Evolutionary conservation across 768 basidiomycete species (phyloP).

Genomic region (Suillus weaverae): DNA sequence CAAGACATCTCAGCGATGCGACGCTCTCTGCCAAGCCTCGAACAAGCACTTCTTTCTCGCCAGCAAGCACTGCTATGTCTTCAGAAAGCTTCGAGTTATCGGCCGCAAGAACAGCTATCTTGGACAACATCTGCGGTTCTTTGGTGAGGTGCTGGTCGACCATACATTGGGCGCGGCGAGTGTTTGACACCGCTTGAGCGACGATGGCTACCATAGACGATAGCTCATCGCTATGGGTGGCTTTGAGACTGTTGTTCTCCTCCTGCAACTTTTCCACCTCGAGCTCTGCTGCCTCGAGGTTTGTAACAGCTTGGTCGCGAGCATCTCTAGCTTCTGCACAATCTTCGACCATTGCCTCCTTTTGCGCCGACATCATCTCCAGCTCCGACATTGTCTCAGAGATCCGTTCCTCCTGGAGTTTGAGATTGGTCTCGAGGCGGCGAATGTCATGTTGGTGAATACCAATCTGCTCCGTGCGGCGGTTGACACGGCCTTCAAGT

Average conservation of each 20-base stretch:
- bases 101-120: conserved; percentile 16
- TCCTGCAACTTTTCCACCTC: conserved; percentile 50
- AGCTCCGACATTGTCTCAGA: conserved; percentile 69
- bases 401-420: conserved; percentile 73
- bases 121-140: conserved; percentile 6
- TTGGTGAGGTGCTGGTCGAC: conserved; percentile 4
- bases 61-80: conserved; percentile 18
- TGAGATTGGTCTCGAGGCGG: conserved; percentile 72
- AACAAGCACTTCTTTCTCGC: not conserved
- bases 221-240: conserved; percentile 36
- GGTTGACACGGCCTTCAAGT: conserved; percentile 61
- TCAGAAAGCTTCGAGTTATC: conserved; percentile 17
- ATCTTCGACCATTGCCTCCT: conserved; percentile 82
- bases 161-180: conserved; percentile 22
- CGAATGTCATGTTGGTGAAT: conserved; percentile 79
- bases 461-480: conserved; percentile 73
- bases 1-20: conserved; percentile 12
- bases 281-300: conserved; percentile 62
- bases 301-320: conserved; percentile 60
- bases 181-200: conserved; percentile 35
- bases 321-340: conserved; percentile 76
- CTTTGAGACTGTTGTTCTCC: conserved; percentile 16
- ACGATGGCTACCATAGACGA: conserved; percentile 40
- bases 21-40: not conserved
- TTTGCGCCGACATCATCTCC: conserved; percentile 64